Base-by-base conservation (phyloP, 495 filamentous ascomycete genomes). In the Penicillium robsamsonii region DNA sequence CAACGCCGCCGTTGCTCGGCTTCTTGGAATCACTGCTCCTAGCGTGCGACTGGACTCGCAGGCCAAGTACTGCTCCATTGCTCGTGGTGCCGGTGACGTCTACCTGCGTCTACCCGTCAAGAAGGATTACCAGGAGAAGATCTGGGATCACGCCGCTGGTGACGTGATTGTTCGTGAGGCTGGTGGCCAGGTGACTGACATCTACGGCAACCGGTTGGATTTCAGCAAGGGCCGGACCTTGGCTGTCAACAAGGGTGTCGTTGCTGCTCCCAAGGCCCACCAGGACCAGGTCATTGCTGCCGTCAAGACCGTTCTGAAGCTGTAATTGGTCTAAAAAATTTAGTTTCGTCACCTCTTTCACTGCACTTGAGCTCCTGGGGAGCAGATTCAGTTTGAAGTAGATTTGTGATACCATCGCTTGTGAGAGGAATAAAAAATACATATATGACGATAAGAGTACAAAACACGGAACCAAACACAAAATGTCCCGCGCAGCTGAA, bases 101-200 rank as follows among this genome's bases (percentile, higher is more conserved):
- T 97, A 97, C 70, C 76, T 98, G 61, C 81, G 94, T 48, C 75
- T 99, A 29, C 94, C 95, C 17, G 85, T 87, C 12, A 86, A 81
- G 62, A 86, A 85, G 66, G 84, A 86, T 24, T 99, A 97, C 73
- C 84, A 96, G 75, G 94, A 99, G 80, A 99, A 99, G 81, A 97
- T 99, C 60, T 99, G 94, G 94, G 94, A 99, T 69, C 94, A 99
- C 73, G 95, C 93, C 30, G 93, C 91, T n/a, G 94, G 94, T 33
- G 92, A 95, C 57, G 71, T 99, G 49, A 92, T 99, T 62, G 92
- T 96, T 11, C 81, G 91, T 46, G 94, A 99, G 72, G 92, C 95
- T 5, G 94, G 95, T 46, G 95, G 93, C 24, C 78, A 88, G 64
- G 94, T 98, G 33, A 95, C 88, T 17, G 94, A 96, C 72, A 87